phyloP scores from a whole-genome alignment of 1,139 yeast species.

The Petasospora fabianii region DNA sequence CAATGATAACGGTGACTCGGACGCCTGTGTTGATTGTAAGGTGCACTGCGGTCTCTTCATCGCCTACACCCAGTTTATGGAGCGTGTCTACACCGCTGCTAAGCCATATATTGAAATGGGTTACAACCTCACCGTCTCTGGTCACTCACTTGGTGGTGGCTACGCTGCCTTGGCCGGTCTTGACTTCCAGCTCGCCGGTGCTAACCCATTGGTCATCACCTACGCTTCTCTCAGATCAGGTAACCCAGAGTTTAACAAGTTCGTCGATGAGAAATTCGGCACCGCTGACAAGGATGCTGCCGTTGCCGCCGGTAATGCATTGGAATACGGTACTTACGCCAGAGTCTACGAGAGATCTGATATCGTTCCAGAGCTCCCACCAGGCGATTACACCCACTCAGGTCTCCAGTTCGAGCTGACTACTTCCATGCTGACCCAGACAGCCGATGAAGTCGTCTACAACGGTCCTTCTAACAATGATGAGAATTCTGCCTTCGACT shows the following conservation, averaged over 20 bases:
- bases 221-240: constrained; percentile 65
- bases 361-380: constrained; percentile 57
- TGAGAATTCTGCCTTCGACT: constrained; percentile 4
- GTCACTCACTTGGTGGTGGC: constrained; percentile 78
- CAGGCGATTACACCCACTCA: constrained; percentile 38
- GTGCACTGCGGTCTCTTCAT: constrained; percentile 56
- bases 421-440: constrained; percentile 44
- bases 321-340: constrained; percentile 33
- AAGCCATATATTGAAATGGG: constrained; percentile 33
- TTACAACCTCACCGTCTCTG: constrained; percentile 53
- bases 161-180: constrained; percentile 58
- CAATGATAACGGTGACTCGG: constrained; percentile 21
- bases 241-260: constrained; percentile 45
- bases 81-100: constrained; percentile 35
- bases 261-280: constrained; percentile 47
- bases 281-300: constrained; percentile 30
- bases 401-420: constrained; percentile 40
- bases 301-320: constrained; percentile 31
- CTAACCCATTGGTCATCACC: constrained; percentile 50
- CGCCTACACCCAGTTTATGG: constrained; percentile 39
- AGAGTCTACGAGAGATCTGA: constrained; percentile 57
- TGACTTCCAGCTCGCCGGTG: constrained; percentile 52
- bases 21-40: constrained; percentile 42
- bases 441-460: constrained; percentile 34
- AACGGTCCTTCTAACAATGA: constrained; percentile 24